A percentile compares a stretch with the other conserved stretches of the same genome.
Conservation (phyloP, 106 monocot genomes). For the Cymbidium sinense region DNA sequence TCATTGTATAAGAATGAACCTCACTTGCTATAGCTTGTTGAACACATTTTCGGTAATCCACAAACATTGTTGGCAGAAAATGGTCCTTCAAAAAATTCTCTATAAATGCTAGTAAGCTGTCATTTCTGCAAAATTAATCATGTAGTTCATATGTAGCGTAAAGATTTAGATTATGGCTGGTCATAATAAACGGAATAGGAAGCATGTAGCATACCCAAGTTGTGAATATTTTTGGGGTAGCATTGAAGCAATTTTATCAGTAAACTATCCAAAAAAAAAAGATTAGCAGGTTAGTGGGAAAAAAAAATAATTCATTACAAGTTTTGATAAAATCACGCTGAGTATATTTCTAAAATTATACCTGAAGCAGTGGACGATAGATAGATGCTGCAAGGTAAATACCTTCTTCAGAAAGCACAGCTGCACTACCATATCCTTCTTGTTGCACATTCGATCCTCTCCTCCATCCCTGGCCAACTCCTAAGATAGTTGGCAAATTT, state of each 20-base stretch:
- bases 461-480: constrained; percentile 80
- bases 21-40: constrained; percentile 97
- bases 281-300: background rate
- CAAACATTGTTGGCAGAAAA: constrained; percentile 95
- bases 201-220: constrained; percentile 54
- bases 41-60: constrained; percentile 93
- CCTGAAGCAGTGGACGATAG: constrained; percentile 97
- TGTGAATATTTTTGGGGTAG: constrained; percentile 86
- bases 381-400: constrained; percentile 95
- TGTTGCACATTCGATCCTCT: constrained; percentile 64
- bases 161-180: background rate
- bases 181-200: background rate
- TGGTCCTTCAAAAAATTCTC: constrained; percentile 97
- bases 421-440: constrained; percentile 93
- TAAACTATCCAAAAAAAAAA: constrained; percentile 44
- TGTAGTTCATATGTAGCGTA: background rate
- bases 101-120: constrained; percentile 75
- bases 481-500: constrained; percentile 13
- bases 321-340: background rate
- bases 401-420: constrained; percentile 91
- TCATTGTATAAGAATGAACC: constrained; percentile 10
- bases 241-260: constrained; percentile 82
- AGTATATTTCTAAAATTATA: constrained; percentile 15
- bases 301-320: background rate
- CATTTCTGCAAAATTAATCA: constrained; percentile 58